phyloP scores from a whole-genome alignment of 1,284 basidiomycete genomes.

The Boletus semigastroideus region DNA sequence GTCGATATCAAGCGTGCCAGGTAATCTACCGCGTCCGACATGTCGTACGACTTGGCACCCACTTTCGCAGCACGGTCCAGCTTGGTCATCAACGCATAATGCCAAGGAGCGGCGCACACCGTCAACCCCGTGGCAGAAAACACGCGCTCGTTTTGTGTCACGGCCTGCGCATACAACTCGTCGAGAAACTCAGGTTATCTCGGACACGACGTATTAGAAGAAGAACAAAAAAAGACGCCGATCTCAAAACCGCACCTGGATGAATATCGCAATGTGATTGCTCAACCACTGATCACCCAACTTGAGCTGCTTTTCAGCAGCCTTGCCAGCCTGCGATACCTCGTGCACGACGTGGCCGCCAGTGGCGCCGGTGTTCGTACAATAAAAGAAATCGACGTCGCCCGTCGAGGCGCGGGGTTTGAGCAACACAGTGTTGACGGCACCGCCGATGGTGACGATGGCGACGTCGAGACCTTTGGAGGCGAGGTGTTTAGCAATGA shows the following conservation, averaged over 20 bases:
- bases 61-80: constrained; percentile 8
- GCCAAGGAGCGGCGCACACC: constrained; percentile 13
- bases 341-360: not conserved
- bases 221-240: too few species aligned
- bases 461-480: constrained; percentile 3
- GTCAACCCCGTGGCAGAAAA: constrained; percentile 9
- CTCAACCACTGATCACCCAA: constrained; percentile 12
- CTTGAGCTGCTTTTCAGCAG: constrained; percentile 1
- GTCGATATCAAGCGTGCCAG: constrained; percentile 2
- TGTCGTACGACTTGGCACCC: constrained; percentile 9
- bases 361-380: not conserved
- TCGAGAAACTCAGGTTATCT: not conserved
- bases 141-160: constrained; percentile 5
- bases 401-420: constrained; percentile 8
- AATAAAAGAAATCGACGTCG: constrained; percentile 16
- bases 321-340: constrained; percentile 1
- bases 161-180: constrained; percentile 3
- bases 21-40: constrained; percentile 8
- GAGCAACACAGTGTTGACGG: constrained; percentile 10
- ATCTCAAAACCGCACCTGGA: not conserved
- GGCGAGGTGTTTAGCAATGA: constrained; percentile 4
- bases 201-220: too few species aligned
- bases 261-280: constrained; percentile 10
- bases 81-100: constrained; percentile 12
- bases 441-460: constrained; percentile 12